These are phyloP conservation scores for Puccinia triticina DNA, from an alignment of 1,284 basidiomycete species.

Conservation along the genomic window DNA sequence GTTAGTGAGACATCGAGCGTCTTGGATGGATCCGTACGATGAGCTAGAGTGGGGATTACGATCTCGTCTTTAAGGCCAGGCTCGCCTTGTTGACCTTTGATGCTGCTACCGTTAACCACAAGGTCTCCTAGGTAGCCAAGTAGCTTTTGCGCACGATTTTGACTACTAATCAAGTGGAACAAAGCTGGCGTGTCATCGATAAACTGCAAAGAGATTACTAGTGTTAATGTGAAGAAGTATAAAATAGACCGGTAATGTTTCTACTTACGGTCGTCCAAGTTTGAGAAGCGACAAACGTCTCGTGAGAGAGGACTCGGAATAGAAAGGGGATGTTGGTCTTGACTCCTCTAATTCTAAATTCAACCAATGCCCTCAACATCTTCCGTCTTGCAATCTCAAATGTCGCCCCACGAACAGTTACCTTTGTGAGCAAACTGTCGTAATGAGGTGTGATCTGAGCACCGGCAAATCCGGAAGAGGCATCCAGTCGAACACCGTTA, in stretches of 20 bases:
- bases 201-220: conserved; percentile 67
- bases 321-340: conserved; percentile 91
- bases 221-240: neutral
- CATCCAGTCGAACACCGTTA: conserved; percentile 96
- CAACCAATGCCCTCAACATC: conserved; percentile 97
- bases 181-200: conserved; percentile 99
- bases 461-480: conserved; percentile 95
- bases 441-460: conserved; percentile 99
- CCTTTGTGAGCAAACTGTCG: conserved; percentile 96
- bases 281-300: conserved; percentile 90
- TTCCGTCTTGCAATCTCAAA: conserved; percentile 98
- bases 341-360: conserved; percentile 99
- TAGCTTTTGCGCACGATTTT: conserved; percentile 97
- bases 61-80: conserved; percentile 92
- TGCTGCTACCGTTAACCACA: conserved; percentile 95
- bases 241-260: neutral
- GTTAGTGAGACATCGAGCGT: conserved; percentile 79
- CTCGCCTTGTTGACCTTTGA: conserved; percentile 83
- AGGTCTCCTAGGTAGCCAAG: conserved; percentile 96
- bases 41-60: conserved; percentile 77
- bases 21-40: conserved; percentile 72
- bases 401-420: conserved; percentile 91
- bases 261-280: conserved; percentile 92
- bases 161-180: conserved; percentile 96
- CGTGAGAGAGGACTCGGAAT: conserved; percentile 96